Percentiles rank a stretch among this genome's conserved stretches.
phyloP scores from a whole-genome alignment of 208 protist genomes.

The Tritrichomonas foetus region DNA sequence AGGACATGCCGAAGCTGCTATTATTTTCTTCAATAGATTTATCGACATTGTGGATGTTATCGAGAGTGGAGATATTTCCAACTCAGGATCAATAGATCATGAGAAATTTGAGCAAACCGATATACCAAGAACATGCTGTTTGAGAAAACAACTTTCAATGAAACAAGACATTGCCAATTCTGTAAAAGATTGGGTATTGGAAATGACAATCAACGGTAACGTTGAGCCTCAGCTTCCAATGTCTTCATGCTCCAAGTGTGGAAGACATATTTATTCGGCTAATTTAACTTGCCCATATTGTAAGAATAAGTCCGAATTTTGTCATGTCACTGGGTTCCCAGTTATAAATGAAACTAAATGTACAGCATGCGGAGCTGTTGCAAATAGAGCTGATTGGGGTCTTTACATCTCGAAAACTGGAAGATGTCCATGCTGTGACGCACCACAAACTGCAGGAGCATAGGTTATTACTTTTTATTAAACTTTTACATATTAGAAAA shows the following conservation, averaged over 20 bases:
- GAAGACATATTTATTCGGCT: not conserved
- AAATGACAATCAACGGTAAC: not conserved
- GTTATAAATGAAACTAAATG: not conserved
- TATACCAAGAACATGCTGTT: not conserved
- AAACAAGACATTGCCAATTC: too few relatives aligned
- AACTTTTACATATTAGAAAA: too few relatives aligned
- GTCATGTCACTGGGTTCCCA: not conserved
- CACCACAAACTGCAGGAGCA: constrained; percentile 17
- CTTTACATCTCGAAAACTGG: not conserved
- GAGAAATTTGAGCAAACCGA: not conserved
- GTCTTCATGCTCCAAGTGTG: not conserved
- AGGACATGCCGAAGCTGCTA: not conserved
- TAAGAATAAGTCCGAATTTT: not conserved
- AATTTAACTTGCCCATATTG: not conserved
- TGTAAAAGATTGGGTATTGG: not conserved
- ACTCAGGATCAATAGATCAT: not conserved
- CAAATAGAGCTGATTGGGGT: constrained; percentile 30
- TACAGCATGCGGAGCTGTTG: constrained; percentile 4
- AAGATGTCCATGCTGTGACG: constrained; percentile 31
- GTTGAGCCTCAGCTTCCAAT: not conserved
- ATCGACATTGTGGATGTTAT: constrained; percentile 5
- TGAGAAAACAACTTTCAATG: not conserved
- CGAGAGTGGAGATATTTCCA: not conserved
- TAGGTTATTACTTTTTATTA: too few relatives aligned
- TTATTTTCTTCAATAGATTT: constrained; percentile 29